A percentile compares a stretch with the other conserved stretches of the same genome.
Evolutionary conservation across 768 basidiomycete genomes (phyloP).

Genomic region (Lentinula sp.): DNA sequence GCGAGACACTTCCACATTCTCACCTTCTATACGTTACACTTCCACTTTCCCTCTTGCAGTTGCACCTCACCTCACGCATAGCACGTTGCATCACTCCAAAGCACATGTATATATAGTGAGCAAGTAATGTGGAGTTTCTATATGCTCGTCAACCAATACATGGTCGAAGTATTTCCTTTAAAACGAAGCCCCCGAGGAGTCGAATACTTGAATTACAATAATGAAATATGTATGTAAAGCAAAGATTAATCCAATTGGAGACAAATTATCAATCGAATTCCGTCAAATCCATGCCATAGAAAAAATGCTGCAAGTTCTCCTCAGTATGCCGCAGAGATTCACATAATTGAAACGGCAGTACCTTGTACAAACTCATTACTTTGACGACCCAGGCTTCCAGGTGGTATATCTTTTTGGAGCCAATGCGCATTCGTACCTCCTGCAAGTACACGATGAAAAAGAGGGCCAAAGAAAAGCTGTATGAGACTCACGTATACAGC

Average conservation of each 20-base stretch:
- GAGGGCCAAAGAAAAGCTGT: neutral
- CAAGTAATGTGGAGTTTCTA: neutral
- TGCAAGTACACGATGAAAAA: conserved; percentile 22
- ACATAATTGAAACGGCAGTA: conserved; percentile 19
- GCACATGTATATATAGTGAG: neutral
- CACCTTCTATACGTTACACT: neutral
- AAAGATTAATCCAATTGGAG: neutral
- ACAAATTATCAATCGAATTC: conserved; percentile 39
- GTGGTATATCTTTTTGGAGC: conserved; percentile 90
- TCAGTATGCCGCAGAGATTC: neutral
- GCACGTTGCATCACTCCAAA: neutral
- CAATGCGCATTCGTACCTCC: conserved; percentile 96
- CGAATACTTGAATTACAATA: neutral
- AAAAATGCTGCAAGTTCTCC: conserved; percentile 40
- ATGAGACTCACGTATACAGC: conserved; percentile 76
- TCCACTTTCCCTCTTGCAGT: neutral
- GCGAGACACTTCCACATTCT: neutral
- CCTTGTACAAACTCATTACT: conserved; percentile 89
- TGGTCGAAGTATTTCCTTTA: neutral
- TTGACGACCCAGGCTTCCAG: conserved; percentile 98
- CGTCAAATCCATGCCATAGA: conserved; percentile 45
- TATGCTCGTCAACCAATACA: neutral
- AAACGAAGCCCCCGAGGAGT: neutral
- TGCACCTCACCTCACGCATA: neutral
- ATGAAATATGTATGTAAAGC: neutral